A percentile compares a stretch with the other conserved stretches of the same genome.
Evolutionary conservation across 768 basidiomycete genomes (phyloP).

Genomic region (Lentinula detonsa): DNA sequence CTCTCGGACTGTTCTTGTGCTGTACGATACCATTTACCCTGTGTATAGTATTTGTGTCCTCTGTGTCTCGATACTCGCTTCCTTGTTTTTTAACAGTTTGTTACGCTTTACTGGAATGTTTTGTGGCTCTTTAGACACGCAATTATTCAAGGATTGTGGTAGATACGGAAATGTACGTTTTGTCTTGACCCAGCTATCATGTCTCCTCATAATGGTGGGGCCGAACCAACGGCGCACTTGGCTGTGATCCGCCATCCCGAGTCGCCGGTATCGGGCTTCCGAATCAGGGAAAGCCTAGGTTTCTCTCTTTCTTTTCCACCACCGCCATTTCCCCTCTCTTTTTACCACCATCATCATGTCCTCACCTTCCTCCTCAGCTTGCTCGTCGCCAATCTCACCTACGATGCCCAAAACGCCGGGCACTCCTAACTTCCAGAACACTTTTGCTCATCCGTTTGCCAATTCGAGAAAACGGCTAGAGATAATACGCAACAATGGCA

Average conservation of each 20-base stretch:
- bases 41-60: neutral
- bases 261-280: too few species aligned
- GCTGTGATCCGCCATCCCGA: too few species aligned
- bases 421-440: neutral
- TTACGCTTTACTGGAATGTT: neutral
- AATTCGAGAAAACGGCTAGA: constrained; percentile 36
- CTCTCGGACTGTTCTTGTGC: neutral
- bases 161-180: too few species aligned
- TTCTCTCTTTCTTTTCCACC: neutral
- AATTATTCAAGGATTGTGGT: neutral
- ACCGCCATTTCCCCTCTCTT: neutral
- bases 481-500: constrained; percentile 48
- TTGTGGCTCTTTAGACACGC: neutral
- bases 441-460: neutral
- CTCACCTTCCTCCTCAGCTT: constrained; percentile 1
- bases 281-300: too few species aligned
- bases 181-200: too few species aligned
- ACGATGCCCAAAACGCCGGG: constrained; percentile 5
- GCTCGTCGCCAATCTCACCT: constrained; percentile 1
- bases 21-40: neutral
- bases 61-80: neutral
- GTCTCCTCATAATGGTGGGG: too few species aligned
- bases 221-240: too few species aligned
- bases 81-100: neutral
- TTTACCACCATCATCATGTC: constrained; percentile 1